These are phyloP conservation scores for Solanum arcanum DNA, from an alignment of 257 asterid species.

Conservation along the genomic window DNA sequence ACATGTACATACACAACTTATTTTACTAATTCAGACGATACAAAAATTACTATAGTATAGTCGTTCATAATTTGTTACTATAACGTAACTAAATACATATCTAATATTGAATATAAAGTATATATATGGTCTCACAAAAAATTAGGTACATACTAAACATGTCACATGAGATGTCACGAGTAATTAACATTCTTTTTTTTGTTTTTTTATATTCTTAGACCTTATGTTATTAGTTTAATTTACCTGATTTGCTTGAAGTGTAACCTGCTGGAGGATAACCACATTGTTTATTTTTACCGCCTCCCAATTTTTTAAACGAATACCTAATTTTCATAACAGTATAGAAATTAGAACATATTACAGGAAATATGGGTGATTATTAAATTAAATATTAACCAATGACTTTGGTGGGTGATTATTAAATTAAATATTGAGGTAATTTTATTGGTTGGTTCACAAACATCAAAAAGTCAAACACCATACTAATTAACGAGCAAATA, in stretches of 20 bases:
- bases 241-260: not conserved
- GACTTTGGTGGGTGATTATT: not conserved
- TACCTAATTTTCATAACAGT: not conserved
- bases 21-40: not conserved
- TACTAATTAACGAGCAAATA: not conserved
- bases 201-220: not conserved
- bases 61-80: not conserved
- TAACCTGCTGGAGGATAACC: not conserved
- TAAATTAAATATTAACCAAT: not conserved
- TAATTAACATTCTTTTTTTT: too few relatives aligned
- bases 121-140: not conserved
- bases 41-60: not conserved
- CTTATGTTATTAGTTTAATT: not conserved
- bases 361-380: not conserved
- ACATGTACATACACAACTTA: not conserved
- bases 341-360: not conserved
- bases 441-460: not conserved
- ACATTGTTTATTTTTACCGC: not conserved
- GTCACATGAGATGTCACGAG: not conserved
- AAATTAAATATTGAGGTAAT: not conserved
- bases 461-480: not conserved
- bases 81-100: not conserved
- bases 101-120: not conserved
- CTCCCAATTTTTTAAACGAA: not conserved
- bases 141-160: too few relatives aligned